Evolutionary conservation across 768 basidiomycete genomes (phyloP), one percentile per base, ranked within the genome.

Genomic region (Xerocomellus intermedius): DNA sequence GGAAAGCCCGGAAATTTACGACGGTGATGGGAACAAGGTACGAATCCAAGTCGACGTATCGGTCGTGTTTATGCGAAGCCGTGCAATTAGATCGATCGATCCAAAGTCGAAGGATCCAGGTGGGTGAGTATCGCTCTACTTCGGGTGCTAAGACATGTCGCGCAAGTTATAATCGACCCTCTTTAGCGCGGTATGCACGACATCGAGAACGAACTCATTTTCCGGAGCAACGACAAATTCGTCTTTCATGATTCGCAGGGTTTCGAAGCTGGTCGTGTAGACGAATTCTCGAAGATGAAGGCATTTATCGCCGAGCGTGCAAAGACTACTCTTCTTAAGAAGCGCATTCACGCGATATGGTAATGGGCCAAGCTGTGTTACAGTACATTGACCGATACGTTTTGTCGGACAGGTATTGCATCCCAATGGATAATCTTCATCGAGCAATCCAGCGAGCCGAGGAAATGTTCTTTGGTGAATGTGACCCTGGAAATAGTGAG

Each of bases 181-280:
- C 9, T 33, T 17, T 16, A 50, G 53, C 50, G 43, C 16, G 50
- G 50, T 24, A 12, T 10, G n/a, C 50, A 46, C 37, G 13, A 41
- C n/a, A 41, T 46, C 43, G 32, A 56, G 14, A 24, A 46, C 3
- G 50, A 56, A 17, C 43, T 56, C 7, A 30, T 56, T 2, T 54
- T 56, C 19, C 9, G 9, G n/a, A 55, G 52, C 26, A 57, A 48
- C 9, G 13, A 32, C n/a, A 48, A 42, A 16, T 28, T 55, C 3
- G 46, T 57, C 26, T 57, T 57, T 14, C 45, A 55, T 12, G 55
- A 56, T n/a, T 56, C 50, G 1, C 32, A 30, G 28, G 28, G 28
- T 30, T 30, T 30, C 9, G 28, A 30, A 30, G 28, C 28, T 30
- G 28, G 28, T 3, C 28, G 28, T 30, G 28, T 30, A 2, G 28